Evolutionary conservation across 331 rosid genomes (phyloP), one percentile per base, ranked within the genome.

Genomic region (Rosa hybrid): DNA sequence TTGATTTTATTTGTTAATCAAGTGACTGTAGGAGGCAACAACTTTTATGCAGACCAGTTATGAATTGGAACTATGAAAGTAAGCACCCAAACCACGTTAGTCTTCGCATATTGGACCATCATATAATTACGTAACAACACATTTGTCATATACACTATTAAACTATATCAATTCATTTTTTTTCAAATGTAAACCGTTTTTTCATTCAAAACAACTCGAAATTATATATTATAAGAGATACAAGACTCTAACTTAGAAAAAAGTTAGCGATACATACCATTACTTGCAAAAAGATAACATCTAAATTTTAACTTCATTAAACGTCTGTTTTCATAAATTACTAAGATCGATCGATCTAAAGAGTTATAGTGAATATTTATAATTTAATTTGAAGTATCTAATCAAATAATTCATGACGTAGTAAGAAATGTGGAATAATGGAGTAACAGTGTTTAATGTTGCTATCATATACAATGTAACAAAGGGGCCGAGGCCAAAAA

Each of bases 91-190:
- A 50, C 38, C 89, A 41, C 71, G 80, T 81, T 83, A 71, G 59
- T 80, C 59, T 77, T 45, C 59, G 71, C 68, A 81, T 80, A 86
- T 86, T 84, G 86, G 90, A 49, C 85, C 74, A 49, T 64, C 64
- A 4, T 60, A 21, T 64, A 68, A 9, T 38, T 68, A 39, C 27
- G 48, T 68, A 68, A 68, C 4, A 41, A 34, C 48, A 6, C 44
- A 64, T 64, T 12, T 59, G 38, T 57, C 64, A 57, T 3, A 3
- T 34, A 14, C 42, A 34, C 9, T 7, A 34, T 34, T 60, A 4
- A 9, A 60, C 11, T 7, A n/a, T n/a, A 20, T 56, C 3, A 50
- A 2, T 57, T 9, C 2, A 4, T 13, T 14, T 50, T 14, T 50
- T 50, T 50, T 50, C 4, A 50, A 42, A 45, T 8, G 12, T 8